Evolutionary conservation across 441 rosid species (phyloP).

Genomic region (Aquilaria agallochum): DNA sequence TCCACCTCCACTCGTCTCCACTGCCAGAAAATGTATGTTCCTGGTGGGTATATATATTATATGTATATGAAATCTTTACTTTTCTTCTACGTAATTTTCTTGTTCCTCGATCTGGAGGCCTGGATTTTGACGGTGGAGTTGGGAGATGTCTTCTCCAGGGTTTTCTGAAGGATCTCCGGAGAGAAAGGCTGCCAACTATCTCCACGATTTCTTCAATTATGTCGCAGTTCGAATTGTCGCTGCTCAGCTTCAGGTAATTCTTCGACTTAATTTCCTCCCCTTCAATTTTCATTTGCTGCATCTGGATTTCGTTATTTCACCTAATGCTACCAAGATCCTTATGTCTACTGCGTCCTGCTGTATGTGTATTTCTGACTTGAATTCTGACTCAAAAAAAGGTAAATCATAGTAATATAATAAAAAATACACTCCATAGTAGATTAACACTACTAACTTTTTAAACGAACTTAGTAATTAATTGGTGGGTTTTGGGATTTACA

Average conservation of each 20-base stretch:
- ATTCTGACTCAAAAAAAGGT: too few relatives aligned
- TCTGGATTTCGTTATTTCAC: background rate
- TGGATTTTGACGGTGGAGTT: background rate
- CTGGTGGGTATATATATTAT: conserved; percentile 44
- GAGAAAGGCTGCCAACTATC: conserved; percentile 66
- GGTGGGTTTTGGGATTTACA: too few relatives aligned
- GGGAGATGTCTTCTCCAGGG: conserved; percentile 30
- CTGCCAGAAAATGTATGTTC: conserved; percentile 85
- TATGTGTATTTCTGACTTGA: too few relatives aligned
- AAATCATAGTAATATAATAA: too few relatives aligned
- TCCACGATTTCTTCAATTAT: conserved; percentile 74
- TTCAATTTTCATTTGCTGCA: background rate
- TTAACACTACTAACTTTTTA: too few relatives aligned
- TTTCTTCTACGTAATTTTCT: background rate
- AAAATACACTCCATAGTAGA: too few relatives aligned
- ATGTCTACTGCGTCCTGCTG: too few relatives aligned
- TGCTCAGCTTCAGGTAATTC: conserved; percentile 78
- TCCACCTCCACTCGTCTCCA: conserved; percentile 20
- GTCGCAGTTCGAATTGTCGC: conserved; percentile 70
- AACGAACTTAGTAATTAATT: too few relatives aligned
- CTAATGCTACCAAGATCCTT: background rate
- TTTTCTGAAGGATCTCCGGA: conserved; percentile 94
- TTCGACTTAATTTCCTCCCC: conserved; percentile 10
- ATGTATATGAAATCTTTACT: background rate
- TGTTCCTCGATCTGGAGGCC: background rate